phyloP scores from a whole-genome alignment of 768 basidiomycete species.

The Rubroboletus satanas region DNA sequence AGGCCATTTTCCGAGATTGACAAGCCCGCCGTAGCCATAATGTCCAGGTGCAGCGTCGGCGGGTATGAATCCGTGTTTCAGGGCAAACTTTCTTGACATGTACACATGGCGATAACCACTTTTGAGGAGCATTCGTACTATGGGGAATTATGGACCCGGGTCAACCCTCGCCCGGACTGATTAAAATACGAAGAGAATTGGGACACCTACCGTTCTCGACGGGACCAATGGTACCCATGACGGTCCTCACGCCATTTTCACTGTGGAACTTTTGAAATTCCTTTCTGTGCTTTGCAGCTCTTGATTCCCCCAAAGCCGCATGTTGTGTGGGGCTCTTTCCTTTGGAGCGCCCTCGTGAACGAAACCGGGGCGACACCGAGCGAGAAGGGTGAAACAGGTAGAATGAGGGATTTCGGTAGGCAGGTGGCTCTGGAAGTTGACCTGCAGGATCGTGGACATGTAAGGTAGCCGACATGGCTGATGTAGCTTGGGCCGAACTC shows the following conservation, averaged over 20 bases:
- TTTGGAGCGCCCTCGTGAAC: constrained; percentile 37
- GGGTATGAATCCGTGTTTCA: constrained; percentile 83
- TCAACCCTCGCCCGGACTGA: background rate
- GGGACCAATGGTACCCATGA: constrained; percentile 88
- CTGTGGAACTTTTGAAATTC: constrained; percentile 84
- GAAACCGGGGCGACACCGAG: constrained; percentile 29
- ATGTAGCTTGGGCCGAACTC: constrained; percentile 14
- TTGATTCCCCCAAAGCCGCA: constrained; percentile 34
- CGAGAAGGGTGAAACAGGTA: constrained; percentile 49
- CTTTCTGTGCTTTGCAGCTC: constrained; percentile 61
- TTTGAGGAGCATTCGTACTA: constrained; percentile 92
- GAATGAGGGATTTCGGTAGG: constrained; percentile 67
- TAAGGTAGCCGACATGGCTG: constrained; percentile 37
- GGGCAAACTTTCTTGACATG: constrained; percentile 90
- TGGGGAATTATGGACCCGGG: background rate
- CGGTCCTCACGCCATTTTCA: constrained; percentile 90
- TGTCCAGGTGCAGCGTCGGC: constrained; percentile 82
- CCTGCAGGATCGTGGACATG: constrained; percentile 59
- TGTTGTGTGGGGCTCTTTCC: constrained; percentile 36
- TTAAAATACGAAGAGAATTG: constrained; percentile 14
- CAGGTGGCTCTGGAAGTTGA: constrained; percentile 56
- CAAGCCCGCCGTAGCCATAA: constrained; percentile 89
- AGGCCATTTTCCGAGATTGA: constrained; percentile 84
- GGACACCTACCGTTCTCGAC: constrained; percentile 64
- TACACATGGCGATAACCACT: constrained; percentile 92